phyloP scores from a whole-genome alignment of 345 rosid species.

The Eucalyptus curtisii region DNA sequence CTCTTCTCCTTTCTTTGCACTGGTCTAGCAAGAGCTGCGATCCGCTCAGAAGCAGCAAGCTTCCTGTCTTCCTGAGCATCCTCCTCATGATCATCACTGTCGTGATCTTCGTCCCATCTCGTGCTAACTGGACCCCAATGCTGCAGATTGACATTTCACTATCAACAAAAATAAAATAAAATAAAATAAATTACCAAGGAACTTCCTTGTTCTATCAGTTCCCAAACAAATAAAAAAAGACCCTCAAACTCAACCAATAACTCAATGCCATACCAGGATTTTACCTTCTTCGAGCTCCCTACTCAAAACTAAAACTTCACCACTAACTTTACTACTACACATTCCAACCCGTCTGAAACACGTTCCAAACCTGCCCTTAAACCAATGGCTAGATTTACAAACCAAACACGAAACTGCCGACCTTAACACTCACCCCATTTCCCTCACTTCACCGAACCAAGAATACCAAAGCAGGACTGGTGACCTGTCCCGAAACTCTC shows the following conservation, averaged over 20 bases:
- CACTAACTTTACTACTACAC: neutral
- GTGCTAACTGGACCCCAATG: constrained; percentile 42
- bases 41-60: constrained; percentile 7
- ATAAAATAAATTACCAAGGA: neutral
- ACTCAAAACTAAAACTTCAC: neutral
- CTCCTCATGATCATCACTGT: constrained; percentile 9
- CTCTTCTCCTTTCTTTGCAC: constrained; percentile 61
- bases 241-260: neutral
- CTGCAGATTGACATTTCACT: constrained; percentile 12
- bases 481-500: neutral
- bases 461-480: neutral
- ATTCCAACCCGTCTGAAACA: neutral
- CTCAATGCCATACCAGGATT: neutral
- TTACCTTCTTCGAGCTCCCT: neutral
- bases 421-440: neutral
- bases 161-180: neutral
- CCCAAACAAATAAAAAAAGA: neutral
- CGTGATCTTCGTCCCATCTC: neutral
- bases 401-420: neutral
- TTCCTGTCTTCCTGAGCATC: constrained; percentile 17
- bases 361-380: neutral
- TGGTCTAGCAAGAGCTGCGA: constrained; percentile 56
- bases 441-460: neutral
- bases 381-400: neutral
- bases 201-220: neutral